phyloP scores from a whole-genome alignment of 805 yeast species.

The Blastobotrys parvus region DNA sequence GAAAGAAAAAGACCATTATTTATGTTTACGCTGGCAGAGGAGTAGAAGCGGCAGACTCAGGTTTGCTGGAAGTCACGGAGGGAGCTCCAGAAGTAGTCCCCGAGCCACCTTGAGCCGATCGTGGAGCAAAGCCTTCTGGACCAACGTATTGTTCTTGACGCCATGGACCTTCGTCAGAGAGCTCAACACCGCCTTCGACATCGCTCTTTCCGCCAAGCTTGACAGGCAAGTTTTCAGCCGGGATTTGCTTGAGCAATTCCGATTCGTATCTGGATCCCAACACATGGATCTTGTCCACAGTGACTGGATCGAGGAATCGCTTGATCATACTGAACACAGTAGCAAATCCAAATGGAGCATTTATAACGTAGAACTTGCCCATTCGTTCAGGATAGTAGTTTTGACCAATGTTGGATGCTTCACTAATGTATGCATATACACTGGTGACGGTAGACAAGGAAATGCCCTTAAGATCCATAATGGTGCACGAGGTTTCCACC shows the following conservation, averaged over 20 bases:
- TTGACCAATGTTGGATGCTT: constrained; percentile 91
- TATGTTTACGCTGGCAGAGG: too few relatives aligned
- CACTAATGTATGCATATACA: constrained; percentile 81
- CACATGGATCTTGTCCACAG: constrained; percentile 89
- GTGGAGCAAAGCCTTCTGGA: constrained; percentile 91
- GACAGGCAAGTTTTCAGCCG: constrained; percentile 81
- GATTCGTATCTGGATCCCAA: constrained; percentile 69
- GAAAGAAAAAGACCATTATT: too few relatives aligned
- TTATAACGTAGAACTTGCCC: constrained; percentile 94
- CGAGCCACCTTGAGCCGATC: too few relatives aligned
- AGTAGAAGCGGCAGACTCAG: too few relatives aligned
- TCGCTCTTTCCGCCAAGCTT: constrained; percentile 83
- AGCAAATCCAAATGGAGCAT: constrained; percentile 96
- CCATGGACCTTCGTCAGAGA: constrained; percentile 97
- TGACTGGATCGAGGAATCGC: constrained; percentile 94
- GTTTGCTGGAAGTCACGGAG: too few relatives aligned
- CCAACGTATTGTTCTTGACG: constrained; percentile 83
- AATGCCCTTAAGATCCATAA: constrained; percentile 90
- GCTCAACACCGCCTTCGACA: constrained; percentile 66
- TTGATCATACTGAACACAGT: constrained; percentile 87
- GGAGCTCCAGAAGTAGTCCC: too few relatives aligned
- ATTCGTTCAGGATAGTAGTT: constrained; percentile 97
- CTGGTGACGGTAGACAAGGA: constrained; percentile 76
- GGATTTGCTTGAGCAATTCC: constrained; percentile 85
- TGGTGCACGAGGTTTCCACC: constrained; percentile 94